These are phyloP conservation scores for Hypoxylon sp. DNA, from an alignment of 2,329 filamentous ascomycete species.

Conservation along the genomic window DNA sequence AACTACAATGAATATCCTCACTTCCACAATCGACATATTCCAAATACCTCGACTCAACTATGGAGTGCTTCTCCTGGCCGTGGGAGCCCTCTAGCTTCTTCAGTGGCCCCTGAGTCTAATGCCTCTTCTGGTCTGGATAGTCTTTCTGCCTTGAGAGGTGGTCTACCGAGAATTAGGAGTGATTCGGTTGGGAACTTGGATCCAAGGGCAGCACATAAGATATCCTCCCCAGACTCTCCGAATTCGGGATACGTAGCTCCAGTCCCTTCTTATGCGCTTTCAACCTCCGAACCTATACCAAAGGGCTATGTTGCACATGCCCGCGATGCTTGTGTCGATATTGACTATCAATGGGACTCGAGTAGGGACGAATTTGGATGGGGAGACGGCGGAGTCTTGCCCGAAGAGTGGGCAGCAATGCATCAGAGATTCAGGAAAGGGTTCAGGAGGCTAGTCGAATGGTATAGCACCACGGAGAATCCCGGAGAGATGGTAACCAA, in stretches of 20 bases:
- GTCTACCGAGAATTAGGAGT: slow-evolving; percentile 38
- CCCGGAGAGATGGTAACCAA: slow-evolving; percentile 68
- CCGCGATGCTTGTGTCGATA: slow-evolving; percentile 83
- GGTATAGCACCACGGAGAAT: slow-evolving; percentile 76
- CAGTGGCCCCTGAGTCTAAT: slow-evolving; percentile 40
- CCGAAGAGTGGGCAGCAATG: slow-evolving; percentile 97
- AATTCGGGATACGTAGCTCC: slow-evolving; percentile 77
- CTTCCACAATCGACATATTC: slow-evolving; percentile 54
- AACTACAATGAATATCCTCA: slow-evolving; percentile 70
- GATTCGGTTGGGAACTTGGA: slow-evolving; percentile 31
- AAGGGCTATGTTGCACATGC: slow-evolving; percentile 91
- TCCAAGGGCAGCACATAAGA: slow-evolving; percentile 23
- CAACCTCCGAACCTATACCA: slow-evolving; percentile 84
- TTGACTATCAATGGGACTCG: slow-evolving; percentile 98
- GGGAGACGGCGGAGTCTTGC: slow-evolving; percentile 89
- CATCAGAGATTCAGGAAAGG: slow-evolving; percentile 89
- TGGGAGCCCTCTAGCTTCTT: slow-evolving; percentile 47
- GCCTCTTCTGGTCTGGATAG: slow-evolving; percentile 41
- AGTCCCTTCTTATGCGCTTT: slow-evolving; percentile 85
- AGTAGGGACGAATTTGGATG: slow-evolving; percentile 83
- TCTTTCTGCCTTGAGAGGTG: slow-evolving; percentile 43
- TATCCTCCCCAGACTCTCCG: slow-evolving; percentile 27
- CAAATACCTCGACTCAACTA: slow-evolving; percentile 55
- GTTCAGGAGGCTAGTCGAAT: slow-evolving; percentile 82
- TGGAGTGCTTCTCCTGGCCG: slow-evolving; percentile 55